Conservation (phyloP, 495 filamentous ascomycete species). For the Beverwykella pulmonaria region DNA sequence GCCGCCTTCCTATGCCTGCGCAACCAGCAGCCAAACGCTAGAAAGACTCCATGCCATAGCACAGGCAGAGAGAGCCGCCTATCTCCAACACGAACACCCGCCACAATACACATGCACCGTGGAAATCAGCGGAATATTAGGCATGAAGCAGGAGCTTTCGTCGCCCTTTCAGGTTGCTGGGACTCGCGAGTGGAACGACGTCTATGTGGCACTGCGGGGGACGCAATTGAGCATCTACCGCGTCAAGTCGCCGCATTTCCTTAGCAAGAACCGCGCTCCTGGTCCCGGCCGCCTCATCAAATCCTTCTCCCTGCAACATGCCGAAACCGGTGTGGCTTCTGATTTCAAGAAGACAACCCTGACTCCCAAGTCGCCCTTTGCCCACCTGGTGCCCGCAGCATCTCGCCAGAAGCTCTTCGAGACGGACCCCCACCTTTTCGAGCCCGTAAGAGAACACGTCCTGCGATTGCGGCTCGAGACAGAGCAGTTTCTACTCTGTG, state of each 20-base stretch:
- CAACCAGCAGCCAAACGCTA: conserved; percentile 21
- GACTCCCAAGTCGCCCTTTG: conserved; percentile 40
- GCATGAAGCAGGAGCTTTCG: conserved; percentile 61
- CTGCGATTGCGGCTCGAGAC: conserved; percentile 65
- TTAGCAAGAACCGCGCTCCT: conserved; percentile 38
- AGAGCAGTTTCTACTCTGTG: conserved; percentile 66
- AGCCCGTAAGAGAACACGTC: conserved; percentile 53
- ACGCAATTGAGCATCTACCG: conserved; percentile 62
- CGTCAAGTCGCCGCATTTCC: conserved; percentile 52
- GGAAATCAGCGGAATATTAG: conserved; percentile 55
- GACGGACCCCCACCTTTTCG: conserved; percentile 44
- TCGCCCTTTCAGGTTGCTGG: conserved; percentile 57
- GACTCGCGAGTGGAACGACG: conserved; percentile 58
- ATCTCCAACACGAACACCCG: conserved; percentile 35
- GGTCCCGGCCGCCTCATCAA: conserved; percentile 51
- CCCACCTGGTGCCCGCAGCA: conserved; percentile 39
- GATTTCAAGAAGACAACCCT: conserved; percentile 61
- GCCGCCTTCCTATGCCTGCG: conserved; percentile 30
- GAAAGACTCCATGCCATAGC: conserved; percentile 17
- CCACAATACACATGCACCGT: conserved; percentile 61
- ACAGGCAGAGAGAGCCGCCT: conserved; percentile 4
- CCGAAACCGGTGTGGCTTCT: conserved; percentile 65
- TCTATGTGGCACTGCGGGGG: conserved; percentile 61
- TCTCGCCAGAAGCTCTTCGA: conserved; percentile 40
- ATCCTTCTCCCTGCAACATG: conserved; percentile 64